phyloP scores from a whole-genome alignment of 2,329 filamentous ascomycete genomes.

The Eurotiales sp. region DNA sequence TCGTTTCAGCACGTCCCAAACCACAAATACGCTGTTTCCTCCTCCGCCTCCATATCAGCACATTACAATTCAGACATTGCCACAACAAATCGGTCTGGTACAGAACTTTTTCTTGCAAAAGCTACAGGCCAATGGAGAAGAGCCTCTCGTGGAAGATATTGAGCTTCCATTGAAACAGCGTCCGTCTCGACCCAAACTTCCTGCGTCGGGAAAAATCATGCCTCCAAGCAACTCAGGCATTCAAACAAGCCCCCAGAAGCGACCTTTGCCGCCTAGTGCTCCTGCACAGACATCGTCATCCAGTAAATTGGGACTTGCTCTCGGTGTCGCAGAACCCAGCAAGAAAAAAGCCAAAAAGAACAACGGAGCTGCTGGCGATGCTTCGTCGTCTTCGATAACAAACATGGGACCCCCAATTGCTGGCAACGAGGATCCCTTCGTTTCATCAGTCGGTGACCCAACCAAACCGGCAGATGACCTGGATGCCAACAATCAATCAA shows the following conservation, averaged over 20 bases:
- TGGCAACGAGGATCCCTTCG: slow-evolving; percentile 25
- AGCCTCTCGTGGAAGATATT: slow-evolving; percentile 87
- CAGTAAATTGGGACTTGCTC: slow-evolving; percentile 24
- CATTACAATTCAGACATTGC: slow-evolving; percentile 73
- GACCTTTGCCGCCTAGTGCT: slow-evolving; percentile 29
- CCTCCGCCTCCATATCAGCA: slow-evolving; percentile 69
- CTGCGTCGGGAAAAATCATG: slow-evolving; percentile 45
- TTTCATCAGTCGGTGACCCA: slow-evolving; percentile 3
- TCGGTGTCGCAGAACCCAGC: slow-evolving; percentile 29
- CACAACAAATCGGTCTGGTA: slow-evolving; percentile 78
- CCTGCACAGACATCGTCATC: slow-evolving; percentile 18
- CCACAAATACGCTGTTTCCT: slow-evolving; percentile 56
- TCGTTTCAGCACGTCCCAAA: slow-evolving; percentile 39
- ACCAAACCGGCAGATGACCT: slow-evolving; percentile 29
- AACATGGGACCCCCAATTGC: slow-evolving; percentile 14
- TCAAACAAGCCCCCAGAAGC: slow-evolving; percentile 40
- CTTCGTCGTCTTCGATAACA: slow-evolving; percentile 7
- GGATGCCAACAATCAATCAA: slow-evolving; percentile 22
- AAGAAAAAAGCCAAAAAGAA: slow-evolving; percentile 44
- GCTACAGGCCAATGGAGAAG: slow-evolving; percentile 75
- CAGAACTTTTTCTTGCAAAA: slow-evolving; percentile 90
- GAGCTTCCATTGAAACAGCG: slow-evolving; percentile 91
- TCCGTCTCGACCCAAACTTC: slow-evolving; percentile 41
- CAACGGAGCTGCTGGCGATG: slow-evolving; percentile 27
- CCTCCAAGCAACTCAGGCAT: slow-evolving; percentile 29